Base-by-base conservation (phyloP, 139 green algal species). In the Chara braunii region DNA sequence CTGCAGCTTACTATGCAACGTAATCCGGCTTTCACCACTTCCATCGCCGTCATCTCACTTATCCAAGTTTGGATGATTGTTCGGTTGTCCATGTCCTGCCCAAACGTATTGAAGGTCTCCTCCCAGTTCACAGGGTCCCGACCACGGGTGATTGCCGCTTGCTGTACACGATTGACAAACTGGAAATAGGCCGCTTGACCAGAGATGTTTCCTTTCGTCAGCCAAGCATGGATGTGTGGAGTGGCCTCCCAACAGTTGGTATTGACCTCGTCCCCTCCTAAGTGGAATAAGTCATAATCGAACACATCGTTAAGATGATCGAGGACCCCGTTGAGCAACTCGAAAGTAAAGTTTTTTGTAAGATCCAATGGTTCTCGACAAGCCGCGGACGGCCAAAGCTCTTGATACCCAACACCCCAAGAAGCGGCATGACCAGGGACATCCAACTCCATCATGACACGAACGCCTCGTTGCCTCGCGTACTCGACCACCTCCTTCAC, bases 21-120 rank as follows among this genome's bases (percentile, higher is more conserved):
- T 28, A 61, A 55, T 4, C 64, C 64, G 3, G 22, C 2, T 7
- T 37, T 40, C 14, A 74, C 57, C 3, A 59, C 26, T 18, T 56
- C 40, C 18, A 14, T 48, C 40, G 40, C 40, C 18, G 40, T 18
- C 18, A 8, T 28, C 8, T 57, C 11, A 9, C 48, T 14, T 26
- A 65, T 7, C 64, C 64, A 74, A 2, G 50, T 62, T 3, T 74
- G 64, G 11, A 74, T 57, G n/a, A 74, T 74, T 11, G 35, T 74
- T 37, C 29, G 26, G 3, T 33, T 33, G 32, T 63, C 9, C 3
- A 74, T 9, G 7, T 18, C 14, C 55, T 74, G 24, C n/a, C 22
- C 22, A 30, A 74, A 74, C 5, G 30, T 8, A 40, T 74, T 28
- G 22, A 74, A 74, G 3, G 53, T 14, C 57, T 74, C 64, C 34